Evolutionary conservation across 2,329 filamentous ascomycete species (phyloP).

Genomic region (Aureobasidium mangrovei): DNA sequence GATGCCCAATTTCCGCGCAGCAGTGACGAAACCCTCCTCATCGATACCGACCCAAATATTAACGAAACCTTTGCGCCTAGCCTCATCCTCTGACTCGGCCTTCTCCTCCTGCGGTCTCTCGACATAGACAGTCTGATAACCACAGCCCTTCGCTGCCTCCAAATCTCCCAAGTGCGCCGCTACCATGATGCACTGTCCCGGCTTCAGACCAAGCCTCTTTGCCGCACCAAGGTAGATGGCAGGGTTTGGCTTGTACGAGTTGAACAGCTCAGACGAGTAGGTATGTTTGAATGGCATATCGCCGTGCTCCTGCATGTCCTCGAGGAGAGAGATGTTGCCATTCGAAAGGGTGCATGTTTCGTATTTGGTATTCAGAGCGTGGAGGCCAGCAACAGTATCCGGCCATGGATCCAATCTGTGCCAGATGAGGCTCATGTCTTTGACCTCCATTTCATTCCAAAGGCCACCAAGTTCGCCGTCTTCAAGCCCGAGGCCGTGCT

Average conservation of each 20-base stretch:
- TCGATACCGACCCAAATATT: conserved; percentile 52
- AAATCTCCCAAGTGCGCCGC: conserved; percentile 67
- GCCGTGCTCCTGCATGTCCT: conserved; percentile 53
- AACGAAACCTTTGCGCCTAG: conserved; percentile 51
- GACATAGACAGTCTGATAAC: conserved; percentile 65
- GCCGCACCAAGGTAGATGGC: conserved; percentile 62
- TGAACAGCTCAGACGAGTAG: conserved; percentile 61
- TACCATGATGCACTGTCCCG: conserved; percentile 62
- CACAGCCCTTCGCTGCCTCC: conserved; percentile 53
- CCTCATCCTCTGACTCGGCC: conserved; percentile 44
- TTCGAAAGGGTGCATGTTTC: conserved; percentile 64
- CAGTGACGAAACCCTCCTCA: conserved; percentile 42
- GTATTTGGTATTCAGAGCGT: conserved; percentile 42
- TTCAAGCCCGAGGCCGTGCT: conserved; percentile 30
- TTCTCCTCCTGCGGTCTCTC: conserved; percentile 59
- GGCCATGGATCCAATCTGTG: conserved; percentile 63
- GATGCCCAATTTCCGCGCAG: conserved; percentile 33
- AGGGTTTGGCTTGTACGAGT: conserved; percentile 64
- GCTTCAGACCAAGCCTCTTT: conserved; percentile 46
- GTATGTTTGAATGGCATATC: conserved; percentile 54
- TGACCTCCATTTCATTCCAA: conserved; percentile 40
- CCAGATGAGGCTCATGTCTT: conserved; percentile 53
- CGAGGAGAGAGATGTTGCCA: conserved; percentile 58
- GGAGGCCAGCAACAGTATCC: conserved; percentile 53
- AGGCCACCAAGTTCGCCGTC: conserved; percentile 34